Base-by-base conservation (phyloP, 2,329 filamentous ascomycete genomes). In the Microsporum canis region DNA sequence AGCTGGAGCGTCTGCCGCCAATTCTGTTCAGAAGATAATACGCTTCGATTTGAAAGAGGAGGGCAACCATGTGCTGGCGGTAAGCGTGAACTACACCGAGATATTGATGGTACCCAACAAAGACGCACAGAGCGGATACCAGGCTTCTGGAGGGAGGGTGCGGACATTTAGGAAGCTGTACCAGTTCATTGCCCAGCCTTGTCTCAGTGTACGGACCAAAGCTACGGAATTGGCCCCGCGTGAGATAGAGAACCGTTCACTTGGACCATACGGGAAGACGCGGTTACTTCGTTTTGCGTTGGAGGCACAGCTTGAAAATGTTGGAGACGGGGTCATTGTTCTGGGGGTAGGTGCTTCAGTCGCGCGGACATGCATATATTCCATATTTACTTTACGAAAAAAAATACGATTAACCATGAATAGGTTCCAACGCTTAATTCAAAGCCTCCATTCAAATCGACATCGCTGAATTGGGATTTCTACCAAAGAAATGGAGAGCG, bases 301-400 rank as follows among this genome's bases (percentile, higher is more conserved):
- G 57, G 94, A 99, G 74, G 94, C 92, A 31, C 94, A 99, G 76
- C 75, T 99, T 62, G 94, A 99, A 78, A 99, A 97, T 73, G 88
- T 91, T 70, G 89, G 89, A 55, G 91, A 96, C 71, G 86, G 86
- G 51, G 79, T 85, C 3, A 87, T 97, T 65, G 84, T 88, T 69
- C 80, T 99, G 58, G 89, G 95, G 74, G 80, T 83, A 45, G 68
- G 67, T 69, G 62, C 33, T 53, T 17, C 67, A 68, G 41, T 62
- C 31, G 43, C 3, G 23, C 12, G n/a, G 3, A 10, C 34, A 23
- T 12, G 7, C 41, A 57, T 58, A n/a, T 14, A n/a, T n/a, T n/a
- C 39, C 14, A 2, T 6, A 43, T 29, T n/a, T 17, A 8, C 39
- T 59, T 49, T 29, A 49, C 45, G 5, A 7, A 49, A 31, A 49